These are phyloP conservation scores for Loxodes magnus DNA, from an alignment of 73 alveolate species.

Conservation along the genomic window DNA sequence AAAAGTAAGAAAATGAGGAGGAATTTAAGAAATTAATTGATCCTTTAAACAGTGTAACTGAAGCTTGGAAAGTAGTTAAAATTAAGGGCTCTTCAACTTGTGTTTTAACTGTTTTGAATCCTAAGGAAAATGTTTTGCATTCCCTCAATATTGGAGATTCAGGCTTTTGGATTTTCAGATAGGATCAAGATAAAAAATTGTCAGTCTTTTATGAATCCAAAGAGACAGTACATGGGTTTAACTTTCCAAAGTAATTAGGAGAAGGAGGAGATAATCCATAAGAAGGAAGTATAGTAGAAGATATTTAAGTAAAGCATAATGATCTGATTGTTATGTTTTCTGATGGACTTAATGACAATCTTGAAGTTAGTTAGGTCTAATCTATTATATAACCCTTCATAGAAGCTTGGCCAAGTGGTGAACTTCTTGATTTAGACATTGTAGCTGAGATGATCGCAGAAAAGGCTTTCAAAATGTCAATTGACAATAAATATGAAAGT, in stretches of 20 bases:
- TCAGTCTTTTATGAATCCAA: background rate
- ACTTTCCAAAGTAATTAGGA: constrained; percentile 52
- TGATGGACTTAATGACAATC: constrained; percentile 56
- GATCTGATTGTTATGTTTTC: constrained; percentile 39
- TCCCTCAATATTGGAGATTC: constrained; percentile 51
- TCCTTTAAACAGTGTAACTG: constrained; percentile 22
- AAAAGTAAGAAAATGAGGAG: constrained; percentile 5
- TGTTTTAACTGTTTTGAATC: constrained; percentile 23
- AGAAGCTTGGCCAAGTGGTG: constrained; percentile 12
- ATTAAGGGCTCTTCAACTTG: constrained; percentile 37
- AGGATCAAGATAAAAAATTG: constrained; percentile 2
- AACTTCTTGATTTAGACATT: constrained; percentile 37
- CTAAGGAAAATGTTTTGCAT: background rate
- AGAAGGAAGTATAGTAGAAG: constrained; percentile 16
- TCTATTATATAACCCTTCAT: constrained; percentile 37
- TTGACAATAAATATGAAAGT: background rate
- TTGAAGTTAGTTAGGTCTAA: constrained; percentile 23
- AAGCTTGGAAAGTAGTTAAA: constrained; percentile 20
- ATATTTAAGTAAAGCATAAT: constrained; percentile 30
- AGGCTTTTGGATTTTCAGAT: constrained; percentile 28
- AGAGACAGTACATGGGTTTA: constrained; percentile 40
- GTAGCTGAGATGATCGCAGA: constrained; percentile 52
- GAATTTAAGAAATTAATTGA: no score
- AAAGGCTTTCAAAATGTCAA: constrained; percentile 31
- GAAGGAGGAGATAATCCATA: constrained; percentile 48